These are phyloP conservation scores for Leptographium galeiforme DNA, from an alignment of 2,329 filamentous ascomycete species.

Conservation along the genomic window DNA sequence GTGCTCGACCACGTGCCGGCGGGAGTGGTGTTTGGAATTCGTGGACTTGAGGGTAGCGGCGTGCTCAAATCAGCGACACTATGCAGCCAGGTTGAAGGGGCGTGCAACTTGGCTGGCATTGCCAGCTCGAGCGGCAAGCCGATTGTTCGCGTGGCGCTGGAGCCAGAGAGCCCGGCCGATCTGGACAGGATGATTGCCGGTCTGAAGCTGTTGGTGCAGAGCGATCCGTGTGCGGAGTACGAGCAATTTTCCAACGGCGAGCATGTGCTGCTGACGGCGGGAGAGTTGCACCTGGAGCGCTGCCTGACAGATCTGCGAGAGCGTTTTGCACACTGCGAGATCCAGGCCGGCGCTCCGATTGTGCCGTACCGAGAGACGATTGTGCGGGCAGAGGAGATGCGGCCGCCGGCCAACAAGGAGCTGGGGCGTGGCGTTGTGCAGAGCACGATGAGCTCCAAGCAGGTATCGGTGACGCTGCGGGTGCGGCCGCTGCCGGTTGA, in stretches of 20 bases:
- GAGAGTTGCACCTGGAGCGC: constrained; percentile 84
- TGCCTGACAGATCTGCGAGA: constrained; percentile 89
- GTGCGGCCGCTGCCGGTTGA: constrained; percentile 65
- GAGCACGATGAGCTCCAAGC: constrained; percentile 68
- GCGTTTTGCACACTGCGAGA: constrained; percentile 84
- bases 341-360: constrained; percentile 86
- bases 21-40: constrained; percentile 90
- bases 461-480: constrained; percentile 62
- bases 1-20: constrained; percentile 73
- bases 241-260: constrained; percentile 87
- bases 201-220: constrained; percentile 75
- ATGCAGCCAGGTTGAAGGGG: constrained; percentile 74
- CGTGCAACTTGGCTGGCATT: constrained; percentile 82
- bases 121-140: constrained; percentile 63
- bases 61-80: constrained; percentile 94
- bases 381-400: constrained; percentile 80
- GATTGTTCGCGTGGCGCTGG: constrained; percentile 91
- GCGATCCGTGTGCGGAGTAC: constrained; percentile 91
- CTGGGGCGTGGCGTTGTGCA: constrained; percentile 72
- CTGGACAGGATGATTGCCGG: constrained; percentile 91
- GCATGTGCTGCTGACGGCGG: constrained; percentile 87
- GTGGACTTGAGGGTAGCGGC: constrained; percentile 69
- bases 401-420: constrained; percentile 71
- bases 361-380: constrained; percentile 94
- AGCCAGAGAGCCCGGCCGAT: constrained; percentile 80